Evolutionary conservation across 306 rosid species (phyloP).

Genomic region (Quercus ilex): DNA sequence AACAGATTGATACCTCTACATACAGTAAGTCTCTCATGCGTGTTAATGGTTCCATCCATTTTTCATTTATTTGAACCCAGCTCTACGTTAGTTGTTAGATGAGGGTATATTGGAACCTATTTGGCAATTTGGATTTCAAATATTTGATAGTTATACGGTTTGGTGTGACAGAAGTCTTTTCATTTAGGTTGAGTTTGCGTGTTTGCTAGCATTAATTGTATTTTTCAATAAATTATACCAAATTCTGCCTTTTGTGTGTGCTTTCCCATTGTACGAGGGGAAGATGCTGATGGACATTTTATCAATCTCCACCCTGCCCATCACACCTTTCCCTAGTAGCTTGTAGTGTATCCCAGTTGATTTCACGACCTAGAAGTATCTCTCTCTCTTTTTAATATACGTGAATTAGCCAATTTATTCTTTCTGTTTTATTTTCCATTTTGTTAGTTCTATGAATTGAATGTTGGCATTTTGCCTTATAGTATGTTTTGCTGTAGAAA

Average conservation of each 20-base stretch:
- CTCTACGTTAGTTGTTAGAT: neutral
- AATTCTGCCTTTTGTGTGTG: too few species aligned
- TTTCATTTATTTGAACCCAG: neutral
- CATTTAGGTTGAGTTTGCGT: neutral
- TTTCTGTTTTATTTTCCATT: neutral
- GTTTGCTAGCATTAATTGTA: neutral
- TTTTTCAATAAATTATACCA: neutral
- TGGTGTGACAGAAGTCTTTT: neutral
- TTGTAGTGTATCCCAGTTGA: too few species aligned
- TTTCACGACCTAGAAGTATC: too few species aligned
- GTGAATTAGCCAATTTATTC: neutral
- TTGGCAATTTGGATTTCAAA: neutral
- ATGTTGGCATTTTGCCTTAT: neutral
- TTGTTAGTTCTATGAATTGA: neutral
- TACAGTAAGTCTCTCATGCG: constrained; percentile 63
- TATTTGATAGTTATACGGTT: neutral
- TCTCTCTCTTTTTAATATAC: too few species aligned
- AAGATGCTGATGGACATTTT: too few species aligned
- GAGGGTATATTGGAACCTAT: neutral
- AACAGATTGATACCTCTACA: constrained; percentile 94
- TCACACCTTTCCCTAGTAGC: too few species aligned
- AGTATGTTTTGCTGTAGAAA: neutral
- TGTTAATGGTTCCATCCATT: neutral
- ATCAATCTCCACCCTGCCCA: too few species aligned
- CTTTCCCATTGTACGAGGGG: too few species aligned